Percentiles rank a stretch among this genome's conserved stretches.
phyloP scores from a whole-genome alignment of 176 grass and related monocot species.

The Eleusine coracana region DNA sequence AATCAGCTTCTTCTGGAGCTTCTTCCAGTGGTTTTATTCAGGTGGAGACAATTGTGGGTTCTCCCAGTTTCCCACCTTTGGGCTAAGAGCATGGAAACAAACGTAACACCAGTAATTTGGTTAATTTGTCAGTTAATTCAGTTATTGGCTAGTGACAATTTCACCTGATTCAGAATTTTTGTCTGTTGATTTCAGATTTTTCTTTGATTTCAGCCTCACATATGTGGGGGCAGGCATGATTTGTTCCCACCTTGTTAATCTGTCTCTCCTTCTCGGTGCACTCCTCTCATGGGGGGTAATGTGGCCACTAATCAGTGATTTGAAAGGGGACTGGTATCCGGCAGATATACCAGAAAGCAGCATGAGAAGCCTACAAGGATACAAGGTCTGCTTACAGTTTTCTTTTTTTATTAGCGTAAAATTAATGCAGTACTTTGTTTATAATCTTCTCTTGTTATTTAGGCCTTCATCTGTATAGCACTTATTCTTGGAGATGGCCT shows the following conservation, averaged over 20 bases:
- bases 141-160: conserved; percentile 14
- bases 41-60: conserved; percentile 89
- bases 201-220: conserved; percentile 94
- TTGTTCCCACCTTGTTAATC: conserved; percentile 88
- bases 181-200: conserved; percentile 65
- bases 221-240: conserved; percentile 98
- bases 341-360: conserved; percentile 74
- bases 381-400: conserved; percentile 63
- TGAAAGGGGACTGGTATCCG: conserved; percentile 86
- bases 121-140: conserved; percentile 16
- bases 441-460: conserved; percentile 34
- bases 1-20: conserved; percentile 94
- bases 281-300: conserved; percentile 92
- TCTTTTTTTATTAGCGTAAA: neutral
- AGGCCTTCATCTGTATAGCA: conserved; percentile 97
- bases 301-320: conserved; percentile 89
- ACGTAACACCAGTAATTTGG: conserved; percentile 55
- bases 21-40: conserved; percentile 98
- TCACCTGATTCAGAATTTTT: conserved; percentile 40
- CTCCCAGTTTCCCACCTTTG: conserved; percentile 93
- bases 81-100: conserved; percentile 86
- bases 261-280: conserved; percentile 85
- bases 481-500: conserved; percentile 92
- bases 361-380: conserved; percentile 96
- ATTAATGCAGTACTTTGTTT: conserved; percentile 5